Base-by-base conservation (phyloP, 2,329 filamentous ascomycete species). In the Exophiala bonariae region DNA sequence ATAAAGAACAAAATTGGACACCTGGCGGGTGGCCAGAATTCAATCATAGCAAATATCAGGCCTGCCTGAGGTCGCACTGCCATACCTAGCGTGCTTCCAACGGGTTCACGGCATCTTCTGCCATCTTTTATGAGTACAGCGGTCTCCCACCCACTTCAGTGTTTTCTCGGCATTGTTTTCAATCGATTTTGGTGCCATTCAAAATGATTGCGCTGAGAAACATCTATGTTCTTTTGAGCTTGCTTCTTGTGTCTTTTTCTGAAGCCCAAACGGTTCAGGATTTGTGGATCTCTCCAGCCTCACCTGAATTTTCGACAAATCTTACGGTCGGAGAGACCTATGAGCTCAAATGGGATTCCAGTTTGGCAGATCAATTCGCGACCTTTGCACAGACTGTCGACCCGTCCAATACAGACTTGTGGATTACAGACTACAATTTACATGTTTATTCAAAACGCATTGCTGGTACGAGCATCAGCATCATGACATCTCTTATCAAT, bases 341-440 rank as follows among this genome's bases (percentile, higher is more conserved):
- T 18, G 20, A 3, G 11, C 18, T 47, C 18, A 41, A 11, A n/a
- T 47, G 44, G 44, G 31, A 32, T 13, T 22, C 44, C n/a, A 23
- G 22, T 18, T 30, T 47, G 8, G 19, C 20, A 2, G 7, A 41
- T 26, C n/a, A 26, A 7, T 41, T 47, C 17, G 13, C 35, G 9
- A 4, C 26, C n/a, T 47, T 41, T 14, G 36, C 26, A 30, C 36
- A 35, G 17, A 18, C n/a, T 20, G 44, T 17, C 16, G 23, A 41
- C 16, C 14, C 18, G 5, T n/a, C n/a, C 13, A 41, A 23, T 32
- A 23, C 32, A 11, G 44, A 41, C 22, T 36, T 47, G 13, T 47
- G 44, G 44, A 41, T 47, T 26, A 47, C 44, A 10, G 44, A 32
- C 20, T 40, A 30, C 23, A 26, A 40, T n/a, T 16, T 30, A n/a